These are phyloP conservation scores for Colletotrichum gloeosporioides DNA, from an alignment of 2,329 filamentous ascomycete genomes.

Conservation along the genomic window DNA sequence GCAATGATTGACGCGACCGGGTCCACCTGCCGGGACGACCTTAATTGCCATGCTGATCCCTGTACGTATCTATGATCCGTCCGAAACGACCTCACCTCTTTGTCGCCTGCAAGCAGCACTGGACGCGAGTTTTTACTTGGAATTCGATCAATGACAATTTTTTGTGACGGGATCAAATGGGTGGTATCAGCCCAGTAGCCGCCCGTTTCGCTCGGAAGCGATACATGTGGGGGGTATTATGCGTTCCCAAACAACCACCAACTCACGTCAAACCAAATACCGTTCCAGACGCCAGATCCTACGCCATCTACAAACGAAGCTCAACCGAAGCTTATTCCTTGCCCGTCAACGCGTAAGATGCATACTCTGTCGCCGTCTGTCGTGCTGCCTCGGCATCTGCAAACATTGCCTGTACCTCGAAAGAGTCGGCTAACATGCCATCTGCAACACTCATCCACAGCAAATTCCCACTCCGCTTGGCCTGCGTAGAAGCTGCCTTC, in stretches of 20 bases:
- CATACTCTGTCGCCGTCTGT: conserved; percentile 46
- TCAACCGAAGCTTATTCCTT: conserved; percentile 19
- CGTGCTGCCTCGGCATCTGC: conserved; percentile 45
- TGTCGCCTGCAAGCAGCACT: background rate
- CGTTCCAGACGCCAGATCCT: conserved; percentile 14
- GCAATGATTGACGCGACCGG: conserved; percentile 4
- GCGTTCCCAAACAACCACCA: conserved; percentile 15
- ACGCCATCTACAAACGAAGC: conserved; percentile 6
- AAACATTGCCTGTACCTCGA: conserved; percentile 73
- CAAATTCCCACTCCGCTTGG: conserved; percentile 71
- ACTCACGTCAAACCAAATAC: conserved; percentile 16
- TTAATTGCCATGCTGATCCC: background rate
- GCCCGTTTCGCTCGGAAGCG: background rate
- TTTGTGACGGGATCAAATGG: background rate
- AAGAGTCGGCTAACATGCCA: conserved; percentile 77
- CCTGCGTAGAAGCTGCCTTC: conserved; percentile 70
- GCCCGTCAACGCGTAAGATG: conserved; percentile 46
- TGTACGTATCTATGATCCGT: background rate
- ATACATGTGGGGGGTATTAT: conserved; percentile 17
- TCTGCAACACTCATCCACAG: conserved; percentile 84
- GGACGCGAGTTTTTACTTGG: background rate
- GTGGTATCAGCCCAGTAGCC: background rate
- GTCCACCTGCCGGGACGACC: background rate
- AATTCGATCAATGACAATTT: background rate
- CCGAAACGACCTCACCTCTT: background rate